Evolutionary conservation across 78 protist genomes (phyloP).

Genomic region (Bodo saltans): DNA sequence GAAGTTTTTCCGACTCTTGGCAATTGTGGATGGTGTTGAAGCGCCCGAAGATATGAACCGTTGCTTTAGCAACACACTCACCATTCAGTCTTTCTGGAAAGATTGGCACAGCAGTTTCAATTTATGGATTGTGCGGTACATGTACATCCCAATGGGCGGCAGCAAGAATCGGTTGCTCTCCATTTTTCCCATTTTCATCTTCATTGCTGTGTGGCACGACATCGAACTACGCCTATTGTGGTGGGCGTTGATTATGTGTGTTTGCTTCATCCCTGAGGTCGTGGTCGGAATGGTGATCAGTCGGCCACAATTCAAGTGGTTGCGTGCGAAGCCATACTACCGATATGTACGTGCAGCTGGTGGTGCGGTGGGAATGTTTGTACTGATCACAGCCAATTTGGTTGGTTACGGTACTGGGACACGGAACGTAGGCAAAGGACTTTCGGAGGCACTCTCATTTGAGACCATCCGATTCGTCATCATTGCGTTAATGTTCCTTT

Average conservation of each 20-base stretch:
- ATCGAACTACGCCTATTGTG: constrained; percentile 17
- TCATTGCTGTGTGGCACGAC: constrained; percentile 79
- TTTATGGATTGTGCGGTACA: constrained; percentile 71
- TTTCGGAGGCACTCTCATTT: too few relatives aligned
- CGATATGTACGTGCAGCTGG: not conserved
- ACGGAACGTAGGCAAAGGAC: too few relatives aligned
- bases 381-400: constrained; percentile 6
- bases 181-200: constrained; percentile 67
- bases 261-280: constrained; percentile 26
- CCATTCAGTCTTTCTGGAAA: constrained; percentile 72
- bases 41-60: constrained; percentile 78
- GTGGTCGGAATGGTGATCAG: not conserved
- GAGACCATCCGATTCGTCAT: too few relatives aligned
- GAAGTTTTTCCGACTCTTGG: constrained; percentile 61
- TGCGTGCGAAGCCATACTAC: not conserved
- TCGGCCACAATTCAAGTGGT: not conserved
- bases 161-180: constrained; percentile 12
- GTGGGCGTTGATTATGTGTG: constrained; percentile 27
- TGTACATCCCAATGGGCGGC: constrained; percentile 83
- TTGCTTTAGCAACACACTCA: constrained; percentile 61
- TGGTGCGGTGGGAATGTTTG: not conserved
- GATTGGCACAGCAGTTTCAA: constrained; percentile 77
- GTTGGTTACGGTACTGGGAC: constrained; percentile 1
- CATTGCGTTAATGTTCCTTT: too few relatives aligned
- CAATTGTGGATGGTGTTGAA: constrained; percentile 70